Evolutionary conservation across 1,284 basidiomycete species (phyloP).

Genomic region (Sporisorium reilianum): DNA sequence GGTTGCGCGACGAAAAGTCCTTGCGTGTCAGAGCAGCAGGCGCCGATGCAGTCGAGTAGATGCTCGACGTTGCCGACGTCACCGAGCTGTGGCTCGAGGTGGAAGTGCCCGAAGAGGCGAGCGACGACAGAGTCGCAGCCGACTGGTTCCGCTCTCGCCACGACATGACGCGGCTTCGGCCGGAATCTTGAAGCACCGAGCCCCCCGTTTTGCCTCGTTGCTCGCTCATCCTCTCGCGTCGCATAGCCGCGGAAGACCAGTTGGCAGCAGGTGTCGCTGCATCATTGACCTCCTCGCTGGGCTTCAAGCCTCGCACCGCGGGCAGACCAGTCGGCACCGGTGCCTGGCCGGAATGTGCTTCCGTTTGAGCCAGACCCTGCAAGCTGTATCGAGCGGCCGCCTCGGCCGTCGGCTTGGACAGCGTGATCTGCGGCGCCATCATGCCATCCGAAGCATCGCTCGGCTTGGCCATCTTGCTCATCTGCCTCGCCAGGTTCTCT

Average conservation of each 20-base stretch:
- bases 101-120: slow-evolving; percentile 39
- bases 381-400: slow-evolving; percentile 40
- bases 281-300: slow-evolving; percentile 10
- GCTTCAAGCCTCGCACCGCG: background rate
- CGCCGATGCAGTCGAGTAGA: slow-evolving; percentile 58
- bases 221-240: slow-evolving; percentile 56
- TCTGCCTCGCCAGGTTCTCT: slow-evolving; percentile 55
- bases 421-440: slow-evolving; percentile 16
- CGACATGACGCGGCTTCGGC: slow-evolving; percentile 44
- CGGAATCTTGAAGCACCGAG: slow-evolving; percentile 32
- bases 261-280: slow-evolving; percentile 18
- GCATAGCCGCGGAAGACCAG: slow-evolving; percentile 49
- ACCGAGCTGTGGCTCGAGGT: slow-evolving; percentile 37
- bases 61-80: slow-evolving; percentile 50
- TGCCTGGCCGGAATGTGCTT: background rate
- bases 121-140: slow-evolving; percentile 37
- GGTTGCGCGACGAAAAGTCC: slow-evolving; percentile 33
- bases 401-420: slow-evolving; percentile 48
- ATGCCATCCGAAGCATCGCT: slow-evolving; percentile 30
- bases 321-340: background rate
- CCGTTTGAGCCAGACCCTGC: slow-evolving; percentile 23
- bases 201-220: slow-evolving; percentile 33
- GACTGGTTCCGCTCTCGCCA: slow-evolving; percentile 59
- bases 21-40: slow-evolving; percentile 51
- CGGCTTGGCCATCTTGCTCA: slow-evolving; percentile 56